Percentiles rank a stretch among this genome's conserved stretches.
These are phyloP conservation scores for Pythium rishiriense DNA, from an alignment of 352 stramenopile species.

Conservation along the genomic window DNA sequence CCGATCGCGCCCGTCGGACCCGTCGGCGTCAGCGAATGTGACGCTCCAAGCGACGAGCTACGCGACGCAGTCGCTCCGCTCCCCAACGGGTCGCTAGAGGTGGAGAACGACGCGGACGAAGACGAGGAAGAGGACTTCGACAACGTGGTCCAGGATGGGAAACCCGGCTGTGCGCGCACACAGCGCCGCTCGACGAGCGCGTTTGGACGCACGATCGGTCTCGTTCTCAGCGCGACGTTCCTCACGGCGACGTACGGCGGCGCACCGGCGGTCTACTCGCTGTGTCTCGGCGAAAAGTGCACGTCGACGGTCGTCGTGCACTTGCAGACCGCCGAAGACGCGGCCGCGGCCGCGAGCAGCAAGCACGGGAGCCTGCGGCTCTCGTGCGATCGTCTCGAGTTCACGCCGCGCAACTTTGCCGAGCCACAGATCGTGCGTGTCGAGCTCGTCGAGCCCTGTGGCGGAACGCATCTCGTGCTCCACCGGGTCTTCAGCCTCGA, in stretches of 20 bases:
- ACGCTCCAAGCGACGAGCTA: background rate
- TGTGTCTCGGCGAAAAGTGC: constrained; percentile 58
- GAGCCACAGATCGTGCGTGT: constrained; percentile 69
- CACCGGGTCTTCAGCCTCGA: constrained; percentile 71
- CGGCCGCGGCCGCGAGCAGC: constrained; percentile 1
- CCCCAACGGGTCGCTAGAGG: constrained; percentile 3
- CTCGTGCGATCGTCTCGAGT: constrained; percentile 70
- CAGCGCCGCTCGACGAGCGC: constrained; percentile 21
- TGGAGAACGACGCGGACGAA: background rate
- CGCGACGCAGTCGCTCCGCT: constrained; percentile 3
- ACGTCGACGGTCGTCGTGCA: constrained; percentile 70
- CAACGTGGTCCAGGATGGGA: background rate
- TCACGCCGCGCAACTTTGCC: constrained; percentile 56
- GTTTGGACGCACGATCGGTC: constrained; percentile 24
- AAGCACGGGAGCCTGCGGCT: constrained; percentile 34
- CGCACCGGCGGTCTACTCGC: constrained; percentile 53
- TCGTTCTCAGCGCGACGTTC: constrained; percentile 52
- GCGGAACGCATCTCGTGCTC: constrained; percentile 49
- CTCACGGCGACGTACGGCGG: constrained; percentile 60
- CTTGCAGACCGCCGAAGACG: constrained; percentile 52
- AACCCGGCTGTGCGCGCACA: background rate
- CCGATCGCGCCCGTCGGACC: background rate
- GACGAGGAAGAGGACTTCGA: background rate
- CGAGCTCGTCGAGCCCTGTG: constrained; percentile 47
- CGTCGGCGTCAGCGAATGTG: background rate